A percentile compares a stretch with the other conserved stretches of the same genome.
phyloP scores from a whole-genome alignment of 345 rosid species.

The Linum usitatissimum region DNA sequence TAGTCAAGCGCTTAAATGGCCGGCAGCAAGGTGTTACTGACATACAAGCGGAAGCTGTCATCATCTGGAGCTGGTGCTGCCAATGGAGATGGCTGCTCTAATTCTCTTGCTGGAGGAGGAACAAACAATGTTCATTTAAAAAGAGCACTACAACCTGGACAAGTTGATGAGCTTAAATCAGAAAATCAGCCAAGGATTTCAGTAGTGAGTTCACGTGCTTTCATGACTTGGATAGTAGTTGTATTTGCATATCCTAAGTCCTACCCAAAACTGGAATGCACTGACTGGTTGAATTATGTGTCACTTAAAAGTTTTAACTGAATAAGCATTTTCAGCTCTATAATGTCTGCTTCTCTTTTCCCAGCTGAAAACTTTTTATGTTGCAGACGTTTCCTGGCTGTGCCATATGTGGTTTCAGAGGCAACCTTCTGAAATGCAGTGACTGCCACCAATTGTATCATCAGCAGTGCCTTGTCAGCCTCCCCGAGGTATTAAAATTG shows the following conservation, averaged over 20 bases:
- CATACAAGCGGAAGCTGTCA: constrained; percentile 32
- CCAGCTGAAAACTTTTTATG: background rate
- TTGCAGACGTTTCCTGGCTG: constrained; percentile 16
- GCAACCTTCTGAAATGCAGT: constrained; percentile 13
- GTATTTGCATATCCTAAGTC: background rate
- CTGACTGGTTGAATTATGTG: background rate
- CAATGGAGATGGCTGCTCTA: constrained; percentile 10
- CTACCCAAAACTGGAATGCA: background rate
- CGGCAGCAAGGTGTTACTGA: constrained; percentile 22
- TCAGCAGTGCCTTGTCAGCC: constrained; percentile 15
- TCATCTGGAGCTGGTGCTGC: constrained; percentile 11
- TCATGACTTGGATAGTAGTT: background rate
- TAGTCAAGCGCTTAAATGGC: constrained; percentile 21
- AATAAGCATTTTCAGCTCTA: background rate
- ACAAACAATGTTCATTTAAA: constrained; percentile 2
- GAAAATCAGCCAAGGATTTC: constrained; percentile 12
- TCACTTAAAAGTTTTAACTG: background rate
- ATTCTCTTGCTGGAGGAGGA: constrained; percentile 14
- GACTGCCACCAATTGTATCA: constrained; percentile 20
- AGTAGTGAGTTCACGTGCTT: constrained; percentile 14
- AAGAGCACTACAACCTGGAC: background rate
- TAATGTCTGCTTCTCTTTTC: background rate
- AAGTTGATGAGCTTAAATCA: background rate
- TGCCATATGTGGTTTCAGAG: constrained; percentile 13
- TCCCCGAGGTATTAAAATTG: constrained; percentile 13